Percentiles rank a stretch among this genome's conserved stretches.
Evolutionary conservation across 2,329 filamentous ascomycete species (phyloP).

Genomic region (Verticillium tricorpus): DNA sequence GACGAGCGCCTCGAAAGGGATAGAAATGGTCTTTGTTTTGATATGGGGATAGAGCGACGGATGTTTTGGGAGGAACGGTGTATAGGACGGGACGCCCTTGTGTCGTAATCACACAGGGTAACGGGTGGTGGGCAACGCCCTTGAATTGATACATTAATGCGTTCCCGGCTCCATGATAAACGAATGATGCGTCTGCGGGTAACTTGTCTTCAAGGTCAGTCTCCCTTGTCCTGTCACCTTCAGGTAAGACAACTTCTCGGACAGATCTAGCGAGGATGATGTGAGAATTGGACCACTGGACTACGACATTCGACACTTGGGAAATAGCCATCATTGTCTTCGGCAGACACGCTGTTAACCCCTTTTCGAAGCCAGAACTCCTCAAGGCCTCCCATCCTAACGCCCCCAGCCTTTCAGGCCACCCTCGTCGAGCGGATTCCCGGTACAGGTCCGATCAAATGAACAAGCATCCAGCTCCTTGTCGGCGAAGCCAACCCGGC

Average conservation of each 20-base stretch:
- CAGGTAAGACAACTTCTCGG: too few relatives aligned
- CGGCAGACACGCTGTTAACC: not conserved
- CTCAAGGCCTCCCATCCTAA: too few relatives aligned
- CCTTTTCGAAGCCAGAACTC: too few relatives aligned
- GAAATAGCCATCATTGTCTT: not conserved
- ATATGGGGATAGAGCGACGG: not conserved
- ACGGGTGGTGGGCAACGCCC: not conserved
- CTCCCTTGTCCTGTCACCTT: too few relatives aligned
- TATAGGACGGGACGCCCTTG: not conserved
- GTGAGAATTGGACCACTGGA: too few relatives aligned
- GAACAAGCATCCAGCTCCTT: conserved; percentile 16
- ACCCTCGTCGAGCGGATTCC: conserved; percentile 1
- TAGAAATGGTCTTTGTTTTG: not conserved
- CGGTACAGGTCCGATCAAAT: not conserved
- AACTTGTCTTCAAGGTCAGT: too few relatives aligned
- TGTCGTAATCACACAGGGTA: not conserved
- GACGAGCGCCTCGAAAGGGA: not conserved
- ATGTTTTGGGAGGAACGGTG: not conserved
- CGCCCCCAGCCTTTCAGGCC: not conserved
- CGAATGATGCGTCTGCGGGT: too few relatives aligned
- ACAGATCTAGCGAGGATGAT: too few relatives aligned
- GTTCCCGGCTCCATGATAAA: not conserved
- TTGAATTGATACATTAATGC: not conserved
- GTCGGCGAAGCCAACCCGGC: conserved; percentile 35
- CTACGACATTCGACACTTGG: too few relatives aligned